Base-by-base conservation (phyloP, 306 rosid species). In the Acacia acuminata region DNA sequence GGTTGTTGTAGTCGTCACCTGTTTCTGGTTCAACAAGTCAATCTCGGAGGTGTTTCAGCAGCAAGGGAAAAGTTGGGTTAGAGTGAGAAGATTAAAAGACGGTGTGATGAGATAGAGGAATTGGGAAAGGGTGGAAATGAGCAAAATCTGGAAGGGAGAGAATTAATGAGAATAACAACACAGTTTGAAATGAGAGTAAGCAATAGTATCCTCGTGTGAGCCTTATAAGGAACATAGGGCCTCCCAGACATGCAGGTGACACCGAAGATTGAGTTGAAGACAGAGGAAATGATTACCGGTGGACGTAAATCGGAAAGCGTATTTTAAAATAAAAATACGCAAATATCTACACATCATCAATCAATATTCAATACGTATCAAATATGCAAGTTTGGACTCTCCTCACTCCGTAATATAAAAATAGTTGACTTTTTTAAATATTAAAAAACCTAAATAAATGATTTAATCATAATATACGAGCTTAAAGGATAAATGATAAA, bases 181-280 rank as follows among this genome's bases (percentile, higher is more conserved):
- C 44, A 73, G 87, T 81, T 86, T 50, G 85, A 86, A 85, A 88
- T 60, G 86, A 84, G 44, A 67, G 86, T 77, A 32, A 68, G 75
- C 55, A 87, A 75, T 61, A 38, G 80, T 83, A 87, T 89, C 91
- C 91, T 83, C 90, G 92, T 90, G 97, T 87, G 78, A 84, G 90
- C 90, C 80, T 85, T 85, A 80, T 55, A 83, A 67, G 90, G 90
- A 80, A 80, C 78, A 77, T 50, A 86, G 30, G 72, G 72, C 86
- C 76, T 85, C 81, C 56, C 72, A 81, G 89, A 90, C 97, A 93
- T 91, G 97, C 97, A 92, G 84, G 87, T 71, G 86, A 80, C 70
- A 81, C 79, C 81, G 75, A 79, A 53, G 74, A 79, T 74, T 82
- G 50, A 75, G 84, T 79, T 71, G 83, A 73, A 81, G 77, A 82